These are phyloP conservation scores for Leccinum pachyderme DNA, from an alignment of 1,284 basidiomycete genomes.

Conservation along the genomic window DNA sequence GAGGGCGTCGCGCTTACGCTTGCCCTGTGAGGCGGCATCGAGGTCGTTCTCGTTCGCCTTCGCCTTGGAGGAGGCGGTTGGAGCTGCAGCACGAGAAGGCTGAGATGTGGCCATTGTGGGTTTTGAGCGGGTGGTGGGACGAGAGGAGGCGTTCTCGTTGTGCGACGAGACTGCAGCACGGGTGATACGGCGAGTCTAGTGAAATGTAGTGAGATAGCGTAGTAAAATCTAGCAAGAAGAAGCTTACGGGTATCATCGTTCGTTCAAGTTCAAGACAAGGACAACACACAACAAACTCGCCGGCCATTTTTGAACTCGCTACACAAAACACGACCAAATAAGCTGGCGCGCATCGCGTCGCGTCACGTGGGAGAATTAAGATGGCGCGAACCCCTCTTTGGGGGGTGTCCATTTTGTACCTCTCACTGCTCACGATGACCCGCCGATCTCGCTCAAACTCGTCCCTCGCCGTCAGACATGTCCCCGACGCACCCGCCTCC, in stretches of 20 bases:
- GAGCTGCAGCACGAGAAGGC: constrained; percentile 35
- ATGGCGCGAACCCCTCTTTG: not conserved
- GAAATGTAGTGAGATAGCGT: not conserved
- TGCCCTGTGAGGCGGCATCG: constrained; percentile 46
- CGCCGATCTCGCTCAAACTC: constrained; percentile 31
- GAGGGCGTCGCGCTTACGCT: constrained; percentile 73
- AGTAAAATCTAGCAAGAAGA: not conserved
- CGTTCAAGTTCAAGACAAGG: constrained; percentile 21
- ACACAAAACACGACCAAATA: constrained; percentile 36
- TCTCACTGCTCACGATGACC: not conserved
- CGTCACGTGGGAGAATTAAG: constrained; percentile 23
- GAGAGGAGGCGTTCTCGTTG: constrained; percentile 65
- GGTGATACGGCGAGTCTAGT: constrained; percentile 56
- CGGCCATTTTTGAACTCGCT: constrained; percentile 37
- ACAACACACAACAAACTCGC: constrained; percentile 11
- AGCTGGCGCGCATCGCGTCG: constrained; percentile 27
- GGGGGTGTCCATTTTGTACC: not conserved
- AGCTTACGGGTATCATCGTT: constrained; percentile 36
- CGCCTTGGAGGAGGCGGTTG: constrained; percentile 45
- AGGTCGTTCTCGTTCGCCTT: constrained; percentile 45
- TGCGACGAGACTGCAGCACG: constrained; percentile 52
- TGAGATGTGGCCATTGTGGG: constrained; percentile 43
- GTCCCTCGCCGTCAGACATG: constrained; percentile 21
- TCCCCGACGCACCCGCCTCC: constrained; percentile 3
- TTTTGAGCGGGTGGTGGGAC: constrained; percentile 58